Percentiles rank a stretch among this genome's conserved stretches.
Conservation (phyloP, 2,329 filamentous ascomycete species). For the Aspergillus novofumigatus region DNA sequence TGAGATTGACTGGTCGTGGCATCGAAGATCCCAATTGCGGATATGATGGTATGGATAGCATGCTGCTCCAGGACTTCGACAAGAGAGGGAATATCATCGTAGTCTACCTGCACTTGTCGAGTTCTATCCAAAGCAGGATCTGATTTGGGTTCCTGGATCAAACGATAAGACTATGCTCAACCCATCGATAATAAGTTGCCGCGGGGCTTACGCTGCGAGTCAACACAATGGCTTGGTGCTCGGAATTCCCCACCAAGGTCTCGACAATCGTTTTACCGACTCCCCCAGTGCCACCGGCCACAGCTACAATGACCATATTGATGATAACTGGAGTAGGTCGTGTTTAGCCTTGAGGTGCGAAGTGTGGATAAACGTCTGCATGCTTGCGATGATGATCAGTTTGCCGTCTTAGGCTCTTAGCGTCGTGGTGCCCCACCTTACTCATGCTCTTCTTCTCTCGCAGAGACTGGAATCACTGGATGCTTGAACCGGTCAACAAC, state of each 20-base stretch:
- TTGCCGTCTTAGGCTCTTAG: neutral
- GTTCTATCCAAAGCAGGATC: constrained; percentile 4
- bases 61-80: constrained; percentile 30
- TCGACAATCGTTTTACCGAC: constrained; percentile 48
- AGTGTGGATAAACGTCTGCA: neutral
- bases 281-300: constrained; percentile 47
- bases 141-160: neutral
- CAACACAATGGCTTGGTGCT: constrained; percentile 41
- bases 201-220: constrained; percentile 35
- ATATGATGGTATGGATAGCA: constrained; percentile 45
- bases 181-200: neutral
- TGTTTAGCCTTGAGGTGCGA: neutral
- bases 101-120: constrained; percentile 28
- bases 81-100: constrained; percentile 28
- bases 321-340: neutral
- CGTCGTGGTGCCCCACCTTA: neutral
- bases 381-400: neutral
- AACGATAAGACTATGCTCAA: neutral
- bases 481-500: neutral
- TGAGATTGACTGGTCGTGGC: constrained; percentile 31
- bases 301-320: constrained; percentile 41
- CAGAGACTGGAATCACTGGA: neutral
- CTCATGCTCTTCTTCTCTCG: too few relatives aligned
- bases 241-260: constrained; percentile 28
- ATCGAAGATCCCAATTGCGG: constrained; percentile 33